Percentiles rank a stretch among this genome's conserved stretches.
phyloP scores from a whole-genome alignment of 2,329 filamentous ascomycete species.

The Diaporthe caulivora region DNA sequence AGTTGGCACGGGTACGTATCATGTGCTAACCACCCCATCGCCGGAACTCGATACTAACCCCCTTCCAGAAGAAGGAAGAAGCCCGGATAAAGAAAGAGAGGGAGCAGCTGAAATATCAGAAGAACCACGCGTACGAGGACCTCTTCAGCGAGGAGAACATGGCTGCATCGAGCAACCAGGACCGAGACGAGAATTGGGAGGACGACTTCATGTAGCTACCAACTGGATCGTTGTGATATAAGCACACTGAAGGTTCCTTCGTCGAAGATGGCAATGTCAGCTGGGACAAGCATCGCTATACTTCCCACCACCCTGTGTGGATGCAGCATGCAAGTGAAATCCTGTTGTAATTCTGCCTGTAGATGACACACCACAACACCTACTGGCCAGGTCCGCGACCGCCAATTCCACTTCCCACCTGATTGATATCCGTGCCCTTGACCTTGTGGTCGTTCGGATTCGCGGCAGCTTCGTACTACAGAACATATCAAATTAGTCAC shows the following conservation, averaged over 20 bases:
- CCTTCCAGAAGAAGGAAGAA: constrained; percentile 79
- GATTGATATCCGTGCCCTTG: constrained; percentile 67
- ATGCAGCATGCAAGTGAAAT: neutral
- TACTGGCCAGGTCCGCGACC: constrained; percentile 53
- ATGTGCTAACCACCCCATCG: neutral
- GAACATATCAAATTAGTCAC: neutral
- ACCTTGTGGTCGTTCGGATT: constrained; percentile 89
- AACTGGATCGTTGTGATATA: neutral
- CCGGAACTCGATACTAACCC: constrained; percentile 16
- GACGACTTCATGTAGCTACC: constrained; percentile 89
- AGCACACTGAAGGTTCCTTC: neutral
- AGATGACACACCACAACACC: neutral
- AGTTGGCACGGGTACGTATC: constrained; percentile 70
- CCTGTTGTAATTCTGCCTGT: too few relatives aligned
- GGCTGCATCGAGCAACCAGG: constrained; percentile 84
- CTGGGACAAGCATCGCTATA: neutral
- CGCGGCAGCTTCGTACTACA: constrained; percentile 87
- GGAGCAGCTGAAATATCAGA: constrained; percentile 91
- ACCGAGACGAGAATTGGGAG: constrained; percentile 80
- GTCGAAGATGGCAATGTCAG: neutral
- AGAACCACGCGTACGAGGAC: constrained; percentile 98
- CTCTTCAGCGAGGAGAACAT: constrained; percentile 87
- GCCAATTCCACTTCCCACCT: constrained; percentile 68
- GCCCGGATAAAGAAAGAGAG: constrained; percentile 80
- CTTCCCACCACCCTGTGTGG: neutral